Evolutionary conservation across 495 filamentous ascomycete species (phyloP), one percentile per base, ranked within the genome.

Genomic region (Aspergillus sclerotioniger): DNA sequence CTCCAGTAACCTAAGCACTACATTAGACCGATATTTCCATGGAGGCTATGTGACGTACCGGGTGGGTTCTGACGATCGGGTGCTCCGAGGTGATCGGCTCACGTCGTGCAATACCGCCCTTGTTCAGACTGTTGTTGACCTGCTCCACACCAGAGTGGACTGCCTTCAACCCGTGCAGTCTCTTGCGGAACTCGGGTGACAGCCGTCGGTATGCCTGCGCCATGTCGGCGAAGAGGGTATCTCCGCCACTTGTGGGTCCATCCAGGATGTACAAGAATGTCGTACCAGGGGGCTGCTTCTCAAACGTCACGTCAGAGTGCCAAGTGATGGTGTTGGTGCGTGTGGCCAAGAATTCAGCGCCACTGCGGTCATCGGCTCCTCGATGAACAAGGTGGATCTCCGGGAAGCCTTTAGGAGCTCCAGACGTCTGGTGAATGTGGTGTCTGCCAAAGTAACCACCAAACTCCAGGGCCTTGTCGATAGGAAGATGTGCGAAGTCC

Each of bases 221-320:
- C 71, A 81, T 78, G 58, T 85, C 80, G 20, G 62, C 78, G 62
- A 87, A 87, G 9, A 87, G 69, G 0, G 86, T 89, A 62, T 90
- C 86, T 8, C 87, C 87, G 6, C 86, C 87, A 4, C 73, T 81
- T 5, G 71, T 69, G 2, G 86, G 87, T 8, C 75, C 77, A 37
- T 87, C 84, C 9, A 88, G 77, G 4, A 82, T 62, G 54, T 86
- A 87, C 25, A 89, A 61, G 69, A 89, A 86, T 0, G 85, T 88
- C 0, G 82, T 85, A 7, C 84, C 84, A 0, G 86, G 84, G 8
- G 85, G 84, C 67, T 88, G 85, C 49, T 80, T 73, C 62, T 88
- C 85, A 54, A 84, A 87, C 8, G 82, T 81, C 17, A 86, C 78
- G 51, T 89, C 86, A 2, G 82, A 82, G 66, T 89, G 86, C 86